phyloP scores from a whole-genome alignment of 495 filamentous ascomycete genomes.

The Neurospora sp. region DNA sequence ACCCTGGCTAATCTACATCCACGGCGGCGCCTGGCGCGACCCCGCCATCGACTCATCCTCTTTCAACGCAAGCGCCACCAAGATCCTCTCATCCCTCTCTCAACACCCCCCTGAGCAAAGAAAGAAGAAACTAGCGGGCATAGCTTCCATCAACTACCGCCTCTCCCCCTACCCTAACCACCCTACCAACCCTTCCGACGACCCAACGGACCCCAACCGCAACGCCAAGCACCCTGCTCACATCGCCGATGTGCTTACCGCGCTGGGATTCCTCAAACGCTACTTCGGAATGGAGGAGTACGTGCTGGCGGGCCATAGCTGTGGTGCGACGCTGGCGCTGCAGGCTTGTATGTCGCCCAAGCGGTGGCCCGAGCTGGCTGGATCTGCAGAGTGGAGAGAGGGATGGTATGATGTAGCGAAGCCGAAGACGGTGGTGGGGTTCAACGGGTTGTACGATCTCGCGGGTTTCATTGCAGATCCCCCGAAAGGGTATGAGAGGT shows the following conservation, averaged over 20 bases:
- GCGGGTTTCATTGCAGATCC: slow-evolving; percentile 27
- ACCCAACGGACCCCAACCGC: slow-evolving; percentile 18
- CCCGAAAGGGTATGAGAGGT: slow-evolving; percentile 26
- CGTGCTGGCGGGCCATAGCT: slow-evolving; percentile 66
- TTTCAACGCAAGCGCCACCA: slow-evolving; percentile 10
- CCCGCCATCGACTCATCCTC: slow-evolving; percentile 48
- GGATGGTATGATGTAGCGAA: not conserved
- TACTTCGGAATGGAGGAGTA: slow-evolving; percentile 34
- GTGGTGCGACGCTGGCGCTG: slow-evolving; percentile 64
- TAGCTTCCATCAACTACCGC: slow-evolving; percentile 72
- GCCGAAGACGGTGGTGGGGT: slow-evolving; percentile 25
- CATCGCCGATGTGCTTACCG: slow-evolving; percentile 56
- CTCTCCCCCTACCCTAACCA: slow-evolving; percentile 60
- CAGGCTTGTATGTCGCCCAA: slow-evolving; percentile 48
- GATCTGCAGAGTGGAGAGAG: too few relatives aligned
- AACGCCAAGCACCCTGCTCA: slow-evolving; percentile 60
- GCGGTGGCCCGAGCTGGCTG: not conserved
- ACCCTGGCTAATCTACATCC: slow-evolving; percentile 53
- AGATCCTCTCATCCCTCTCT: slow-evolving; percentile 4
- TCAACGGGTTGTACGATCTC: slow-evolving; percentile 61
- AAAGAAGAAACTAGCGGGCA: slow-evolving; percentile 40
- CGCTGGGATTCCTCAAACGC: slow-evolving; percentile 49
- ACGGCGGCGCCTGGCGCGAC: slow-evolving; percentile 86
- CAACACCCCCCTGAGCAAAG: not conserved
- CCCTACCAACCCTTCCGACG: slow-evolving; percentile 36